Evolutionary conservation across 179 eudicot genomes (phyloP).

Genomic region (Beta macrorhiza): DNA sequence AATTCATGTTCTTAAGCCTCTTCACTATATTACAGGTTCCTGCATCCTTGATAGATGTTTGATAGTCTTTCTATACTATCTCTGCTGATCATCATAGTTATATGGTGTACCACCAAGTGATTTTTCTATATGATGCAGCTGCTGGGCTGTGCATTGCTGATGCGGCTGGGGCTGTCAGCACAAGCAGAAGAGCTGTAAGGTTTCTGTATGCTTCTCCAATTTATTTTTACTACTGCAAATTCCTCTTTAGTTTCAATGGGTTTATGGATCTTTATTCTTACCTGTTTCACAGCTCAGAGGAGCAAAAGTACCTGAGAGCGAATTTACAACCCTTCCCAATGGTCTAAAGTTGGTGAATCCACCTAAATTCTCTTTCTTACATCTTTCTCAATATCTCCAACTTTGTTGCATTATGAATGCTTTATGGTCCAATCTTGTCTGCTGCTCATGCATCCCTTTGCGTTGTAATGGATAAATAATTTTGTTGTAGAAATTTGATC

Average conservation of each 20-base stretch:
- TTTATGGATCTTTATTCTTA: neutral
- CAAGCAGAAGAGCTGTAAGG: conserved; percentile 96
- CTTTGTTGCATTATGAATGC: neutral
- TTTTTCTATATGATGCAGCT: conserved; percentile 44
- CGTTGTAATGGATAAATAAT: neutral
- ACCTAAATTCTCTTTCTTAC: neutral
- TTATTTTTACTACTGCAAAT: neutral
- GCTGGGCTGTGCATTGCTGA: conserved; percentile 59
- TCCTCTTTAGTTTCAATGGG: neutral
- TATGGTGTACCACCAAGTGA: neutral
- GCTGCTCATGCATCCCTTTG: neutral
- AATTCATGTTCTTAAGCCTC: no score
- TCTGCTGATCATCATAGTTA: neutral
- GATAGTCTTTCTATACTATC: neutral
- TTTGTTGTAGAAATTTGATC: neutral
- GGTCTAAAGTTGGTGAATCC: conserved; percentile 77
- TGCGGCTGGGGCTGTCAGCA: conserved; percentile 74
- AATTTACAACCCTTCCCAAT: conserved; percentile 70
- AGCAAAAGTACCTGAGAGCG: conserved; percentile 82
- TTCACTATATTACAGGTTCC: neutral
- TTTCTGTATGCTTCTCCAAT: conserved; percentile 9
- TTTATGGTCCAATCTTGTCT: conserved; percentile 4
- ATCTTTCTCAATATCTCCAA: neutral
- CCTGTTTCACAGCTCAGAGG: conserved; percentile 70
- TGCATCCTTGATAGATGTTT: neutral